Base-by-base conservation (phyloP, 2,329 filamentous ascomycete genomes). In the Microsporum audouinii region DNA sequence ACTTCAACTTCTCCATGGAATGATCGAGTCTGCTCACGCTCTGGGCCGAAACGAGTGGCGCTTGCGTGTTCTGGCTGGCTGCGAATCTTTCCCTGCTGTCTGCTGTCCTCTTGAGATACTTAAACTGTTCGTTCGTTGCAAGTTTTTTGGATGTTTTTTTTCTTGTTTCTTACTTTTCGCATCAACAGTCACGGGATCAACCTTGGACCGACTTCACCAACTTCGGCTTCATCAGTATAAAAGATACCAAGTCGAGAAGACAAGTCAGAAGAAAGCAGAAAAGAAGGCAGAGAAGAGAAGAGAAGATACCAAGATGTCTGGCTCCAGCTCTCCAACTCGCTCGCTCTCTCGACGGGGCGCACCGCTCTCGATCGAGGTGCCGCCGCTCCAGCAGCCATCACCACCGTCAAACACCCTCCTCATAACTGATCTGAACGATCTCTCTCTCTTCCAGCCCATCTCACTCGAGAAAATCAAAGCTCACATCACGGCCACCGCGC, bases 341-440 rank as follows among this genome's bases (percentile, higher is more conserved):
- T 68, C 68, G 43, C 61, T 62, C 47, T 62, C 55, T 8, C 60
- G 60, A 29, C 64, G 65, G 17, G 62, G 70, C 33, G 68, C 71
- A 12, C 71, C 71, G 56, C 71, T 79, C 17, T 77, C 77, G 0
- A 70, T 80, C 47, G 78, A 79, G 61, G 66, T 80, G 8, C 78
- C 78, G 31, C 66, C 76, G 4, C 71, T 79, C n/a, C 69, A 72
- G 0, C 71, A 74, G 58, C 78, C 78, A 34, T 70, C 76, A 12
- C 76, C 76, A 7, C 77, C 78, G 17, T 76, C 77, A 60, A 80
- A 80, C 68, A 80, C 78, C 10, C 78, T 80, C 60, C 70, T 80
- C 12, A 78, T 80, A 62, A 80, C 78, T 53, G 75, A 78, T 39
- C 73, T 80, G 2, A 71, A 75, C 58, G 73, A 79, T 64, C 71